These are phyloP conservation scores for Aspergillus candidus DNA, from an alignment of 2,329 filamentous ascomycete genomes.

Conservation along the genomic window DNA sequence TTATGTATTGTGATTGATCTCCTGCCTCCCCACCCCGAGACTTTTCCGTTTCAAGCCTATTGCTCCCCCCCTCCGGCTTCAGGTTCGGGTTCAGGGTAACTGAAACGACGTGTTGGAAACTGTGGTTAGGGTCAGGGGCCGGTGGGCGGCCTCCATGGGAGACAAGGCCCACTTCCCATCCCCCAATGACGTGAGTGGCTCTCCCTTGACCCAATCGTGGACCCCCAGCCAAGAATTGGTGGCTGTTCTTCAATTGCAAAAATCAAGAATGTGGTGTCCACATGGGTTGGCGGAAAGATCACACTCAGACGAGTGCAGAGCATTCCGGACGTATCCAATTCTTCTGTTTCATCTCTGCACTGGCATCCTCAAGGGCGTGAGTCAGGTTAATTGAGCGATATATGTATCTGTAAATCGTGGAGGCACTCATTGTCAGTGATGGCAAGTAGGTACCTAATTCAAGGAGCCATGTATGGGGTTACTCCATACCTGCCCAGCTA, in stretches of 20 bases:
- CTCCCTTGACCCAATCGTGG: not conserved
- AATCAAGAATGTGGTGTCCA: not conserved
- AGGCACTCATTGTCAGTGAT: too few relatives aligned
- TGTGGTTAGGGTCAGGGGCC: too few relatives aligned
- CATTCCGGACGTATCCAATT: too few relatives aligned
- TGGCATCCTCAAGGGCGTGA: too few relatives aligned
- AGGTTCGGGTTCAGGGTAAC: not conserved
- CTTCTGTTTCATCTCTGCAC: too few relatives aligned
- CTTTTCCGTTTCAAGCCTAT: constrained; percentile 12
- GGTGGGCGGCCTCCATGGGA: not conserved
- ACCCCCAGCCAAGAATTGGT: not conserved
- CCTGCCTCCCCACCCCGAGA: constrained; percentile 1
- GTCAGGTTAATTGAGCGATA: too few relatives aligned
- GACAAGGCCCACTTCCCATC: not conserved
- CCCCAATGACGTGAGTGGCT: constrained; percentile 6
- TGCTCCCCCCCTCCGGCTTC: constrained; percentile 3
- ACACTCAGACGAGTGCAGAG: too few relatives aligned
- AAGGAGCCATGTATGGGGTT: too few relatives aligned
- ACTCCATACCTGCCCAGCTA: too few relatives aligned
- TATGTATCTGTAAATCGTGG: too few relatives aligned
- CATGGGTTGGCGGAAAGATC: not conserved
- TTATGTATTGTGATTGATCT: not conserved
- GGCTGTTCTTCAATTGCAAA: not conserved
- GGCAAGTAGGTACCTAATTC: too few relatives aligned
- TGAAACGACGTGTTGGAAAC: constrained; percentile 1